Evolutionary conservation across 2,329 filamentous ascomycete genomes (phyloP).

Genomic region (Acephala macrosclerotiorum): DNA sequence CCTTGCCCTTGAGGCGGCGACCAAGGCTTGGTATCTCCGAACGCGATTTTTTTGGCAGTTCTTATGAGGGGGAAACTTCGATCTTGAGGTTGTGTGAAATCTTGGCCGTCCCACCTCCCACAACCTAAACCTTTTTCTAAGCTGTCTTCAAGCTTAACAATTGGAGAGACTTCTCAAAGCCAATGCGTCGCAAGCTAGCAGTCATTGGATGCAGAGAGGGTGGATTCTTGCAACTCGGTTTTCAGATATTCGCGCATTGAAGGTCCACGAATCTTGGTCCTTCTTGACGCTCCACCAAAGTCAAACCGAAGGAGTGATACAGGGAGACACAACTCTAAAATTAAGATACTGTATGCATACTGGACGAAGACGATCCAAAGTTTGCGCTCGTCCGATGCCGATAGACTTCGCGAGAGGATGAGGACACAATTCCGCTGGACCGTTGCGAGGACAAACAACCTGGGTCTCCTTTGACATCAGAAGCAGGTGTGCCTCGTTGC

Average conservation of each 20-base stretch:
- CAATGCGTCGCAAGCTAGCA: neutral
- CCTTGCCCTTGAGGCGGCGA: neutral
- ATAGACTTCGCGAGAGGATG: neutral
- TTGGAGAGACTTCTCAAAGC: neutral
- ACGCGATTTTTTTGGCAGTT: neutral
- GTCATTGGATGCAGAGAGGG: neutral
- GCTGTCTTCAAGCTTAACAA: neutral
- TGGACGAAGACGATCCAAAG: neutral
- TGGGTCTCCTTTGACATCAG: neutral
- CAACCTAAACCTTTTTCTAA: neutral
- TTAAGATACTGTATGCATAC: slow-evolving; percentile 3
- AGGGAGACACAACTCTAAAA: slow-evolving; percentile 2
- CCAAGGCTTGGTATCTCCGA: neutral
- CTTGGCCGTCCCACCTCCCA: neutral
- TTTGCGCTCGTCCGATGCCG: neutral
- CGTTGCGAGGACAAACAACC: neutral
- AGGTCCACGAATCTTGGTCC: neutral
- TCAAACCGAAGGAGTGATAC: neutral
- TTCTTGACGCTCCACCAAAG: slow-evolving; percentile 5
- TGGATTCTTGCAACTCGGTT: neutral
- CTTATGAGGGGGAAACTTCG: neutral
- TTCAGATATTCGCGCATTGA: slow-evolving; percentile 9
- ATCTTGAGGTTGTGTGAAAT: neutral
- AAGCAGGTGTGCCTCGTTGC: neutral
- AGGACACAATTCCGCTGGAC: slow-evolving; percentile 5